Percentiles rank a stretch among this genome's conserved stretches.
Conservation (phyloP, 129 eudicot genomes). For the Chrysanthemum seticuspe region DNA sequence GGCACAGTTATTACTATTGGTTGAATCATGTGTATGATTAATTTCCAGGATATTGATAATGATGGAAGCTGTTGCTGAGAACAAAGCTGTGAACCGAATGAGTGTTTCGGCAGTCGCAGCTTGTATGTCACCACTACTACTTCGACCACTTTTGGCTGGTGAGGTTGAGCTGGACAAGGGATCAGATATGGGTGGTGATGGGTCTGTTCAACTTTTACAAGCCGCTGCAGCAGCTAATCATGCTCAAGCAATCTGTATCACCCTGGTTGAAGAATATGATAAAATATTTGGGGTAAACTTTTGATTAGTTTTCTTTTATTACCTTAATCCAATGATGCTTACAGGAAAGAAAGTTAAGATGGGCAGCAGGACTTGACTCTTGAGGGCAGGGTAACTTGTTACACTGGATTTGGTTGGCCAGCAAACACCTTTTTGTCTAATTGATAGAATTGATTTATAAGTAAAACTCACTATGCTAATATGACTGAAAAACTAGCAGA, state of each 20-base stretch:
- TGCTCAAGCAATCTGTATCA: constrained; percentile 90
- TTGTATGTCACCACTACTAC: constrained; percentile 98
- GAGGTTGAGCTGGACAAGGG: constrained; percentile 81
- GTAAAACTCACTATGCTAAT: not conserved
- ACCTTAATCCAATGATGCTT: not conserved
- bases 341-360: not conserved
- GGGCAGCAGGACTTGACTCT: not conserved
- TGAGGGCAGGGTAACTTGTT: no score
- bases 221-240: constrained; percentile 99
- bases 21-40: not conserved
- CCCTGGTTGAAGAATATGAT: constrained; percentile 87
- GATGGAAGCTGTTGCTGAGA: constrained; percentile 84
- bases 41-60: constrained; percentile 69
- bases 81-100: constrained; percentile 82
- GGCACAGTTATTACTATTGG: not conserved
- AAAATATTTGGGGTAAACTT: constrained; percentile 80
- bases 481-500: not conserved
- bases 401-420: not conserved
- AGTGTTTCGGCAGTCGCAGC: constrained; percentile 96
- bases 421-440: not conserved
- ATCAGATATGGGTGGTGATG: constrained; percentile 78
- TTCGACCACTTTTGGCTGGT: constrained; percentile 93
- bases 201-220: constrained; percentile 87
- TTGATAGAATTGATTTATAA: not conserved
- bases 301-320: no score